A percentile compares a stretch with the other conserved stretches of the same genome.
phyloP scores from a whole-genome alignment of 177 flowering plant genomes.

The Vitis hybrid region DNA sequence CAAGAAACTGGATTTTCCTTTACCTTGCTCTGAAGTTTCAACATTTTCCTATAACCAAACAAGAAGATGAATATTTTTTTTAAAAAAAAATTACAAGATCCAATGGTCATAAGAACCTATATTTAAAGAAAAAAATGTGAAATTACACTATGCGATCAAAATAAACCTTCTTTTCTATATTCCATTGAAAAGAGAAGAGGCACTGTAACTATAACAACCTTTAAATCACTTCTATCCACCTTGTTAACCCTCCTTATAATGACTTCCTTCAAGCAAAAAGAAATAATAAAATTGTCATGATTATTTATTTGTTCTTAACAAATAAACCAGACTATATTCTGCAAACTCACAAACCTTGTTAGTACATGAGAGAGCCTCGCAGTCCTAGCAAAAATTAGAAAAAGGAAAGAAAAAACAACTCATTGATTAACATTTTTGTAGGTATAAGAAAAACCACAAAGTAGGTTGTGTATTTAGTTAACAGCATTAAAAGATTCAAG shows the following conservation, averaged over 20 bases:
- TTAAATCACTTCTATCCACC: constrained; percentile 19
- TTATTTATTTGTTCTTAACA: neutral
- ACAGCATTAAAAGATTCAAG: too few species aligned
- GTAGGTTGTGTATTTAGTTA: too few species aligned
- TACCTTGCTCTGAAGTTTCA: constrained; percentile 23
- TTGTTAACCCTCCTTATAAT: constrained; percentile 25
- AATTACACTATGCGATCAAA: neutral
- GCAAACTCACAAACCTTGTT: constrained; percentile 30
- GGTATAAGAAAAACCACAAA: too few species aligned
- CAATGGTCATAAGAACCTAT: neutral
- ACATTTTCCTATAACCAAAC: constrained; percentile 28
- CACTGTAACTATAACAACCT: constrained; percentile 19
- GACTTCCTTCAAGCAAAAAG: constrained; percentile 50
- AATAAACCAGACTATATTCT: neutral
- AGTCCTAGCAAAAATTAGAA: neutral
- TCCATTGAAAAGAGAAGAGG: too few species aligned
- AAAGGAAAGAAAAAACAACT: too few species aligned
- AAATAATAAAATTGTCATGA: constrained; percentile 1
- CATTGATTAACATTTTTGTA: too few species aligned
- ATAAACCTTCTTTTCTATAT: too few species aligned
- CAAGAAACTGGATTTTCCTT: constrained; percentile 23
- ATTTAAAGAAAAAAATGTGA: neutral
- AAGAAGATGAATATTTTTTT: neutral
- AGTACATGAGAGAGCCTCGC: constrained; percentile 25
- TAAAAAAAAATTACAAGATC: neutral